phyloP scores from a whole-genome alignment of 2,329 filamentous ascomycete genomes.

The Blumeria hordei region DNA sequence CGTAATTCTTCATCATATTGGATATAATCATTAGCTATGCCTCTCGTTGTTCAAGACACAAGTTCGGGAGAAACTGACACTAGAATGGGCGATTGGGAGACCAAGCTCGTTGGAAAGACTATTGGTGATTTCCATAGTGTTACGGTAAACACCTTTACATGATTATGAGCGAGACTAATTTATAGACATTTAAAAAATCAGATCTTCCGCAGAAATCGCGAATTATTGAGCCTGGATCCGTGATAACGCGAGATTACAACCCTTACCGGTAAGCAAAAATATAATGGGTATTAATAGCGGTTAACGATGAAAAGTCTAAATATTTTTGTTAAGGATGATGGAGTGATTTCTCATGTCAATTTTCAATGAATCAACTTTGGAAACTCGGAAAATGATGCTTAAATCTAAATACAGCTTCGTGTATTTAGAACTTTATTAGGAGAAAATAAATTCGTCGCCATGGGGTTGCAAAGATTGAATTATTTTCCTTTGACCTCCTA shows the following conservation, averaged over 20 bases:
- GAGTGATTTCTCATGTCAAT: constrained; percentile 31
- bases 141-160: constrained; percentile 20
- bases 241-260: constrained; percentile 32
- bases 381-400: too few relatives aligned
- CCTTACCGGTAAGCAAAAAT: constrained; percentile 11
- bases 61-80: constrained; percentile 16
- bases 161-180: background rate
- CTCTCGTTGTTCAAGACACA: constrained; percentile 37
- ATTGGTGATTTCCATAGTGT: constrained; percentile 27
- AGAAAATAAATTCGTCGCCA: too few relatives aligned
- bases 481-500: too few relatives aligned
- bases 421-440: too few relatives aligned
- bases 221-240: constrained; percentile 29
- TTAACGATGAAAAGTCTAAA: constrained; percentile 25
- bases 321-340: constrained; percentile 32
- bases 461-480: too few relatives aligned
- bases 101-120: constrained; percentile 40
- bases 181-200: constrained; percentile 32
- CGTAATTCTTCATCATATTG: too few relatives aligned
- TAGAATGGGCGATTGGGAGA: constrained; percentile 32
- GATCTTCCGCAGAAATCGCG: constrained; percentile 32
- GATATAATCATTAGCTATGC: constrained; percentile 23
- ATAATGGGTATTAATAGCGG: background rate
- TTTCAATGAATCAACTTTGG: too few relatives aligned
- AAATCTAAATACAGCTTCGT: too few relatives aligned